Evolutionary conservation across 2,329 filamentous ascomycete genomes (phyloP).

Genomic region (Trichoderma simmonsii): DNA sequence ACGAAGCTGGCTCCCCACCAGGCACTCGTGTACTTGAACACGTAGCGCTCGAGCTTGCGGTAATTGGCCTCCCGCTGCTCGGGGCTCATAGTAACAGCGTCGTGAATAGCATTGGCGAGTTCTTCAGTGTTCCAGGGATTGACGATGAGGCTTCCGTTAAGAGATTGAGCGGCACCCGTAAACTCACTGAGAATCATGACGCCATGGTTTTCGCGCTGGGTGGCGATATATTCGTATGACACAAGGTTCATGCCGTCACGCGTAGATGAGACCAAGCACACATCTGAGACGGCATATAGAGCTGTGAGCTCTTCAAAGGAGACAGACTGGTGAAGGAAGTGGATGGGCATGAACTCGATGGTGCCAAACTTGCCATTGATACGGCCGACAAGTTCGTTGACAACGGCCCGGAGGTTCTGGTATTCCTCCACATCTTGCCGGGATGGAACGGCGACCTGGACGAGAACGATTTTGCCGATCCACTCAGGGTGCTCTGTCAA

Average conservation of each 20-base stretch:
- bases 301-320: conserved; percentile 92
- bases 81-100: conserved; percentile 93
- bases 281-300: conserved; percentile 87
- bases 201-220: conserved; percentile 84
- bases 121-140: conserved; percentile 99
- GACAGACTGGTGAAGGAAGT: conserved; percentile 96
- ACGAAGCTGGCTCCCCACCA: conserved; percentile 98
- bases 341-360: conserved; percentile 97
- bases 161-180: conserved; percentile 87
- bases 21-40: conserved; percentile 95
- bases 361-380: conserved; percentile 98
- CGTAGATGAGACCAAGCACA: conserved; percentile 90
- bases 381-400: conserved; percentile 93
- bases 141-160: conserved; percentile 90
- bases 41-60: conserved; percentile 88
- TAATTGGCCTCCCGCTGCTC: conserved; percentile 86
- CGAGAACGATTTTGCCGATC: conserved; percentile 95
- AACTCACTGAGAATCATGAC: conserved; percentile 96
- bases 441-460: conserved; percentile 93
- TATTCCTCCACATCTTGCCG: conserved; percentile 97
- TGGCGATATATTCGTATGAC: conserved; percentile 96
- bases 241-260: conserved; percentile 99
- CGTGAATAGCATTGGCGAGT: conserved; percentile 86
- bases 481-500: conserved; percentile 95
- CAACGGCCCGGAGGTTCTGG: conserved; percentile 89